phyloP scores from a whole-genome alignment of 345 rosid genomes.

The Gossypium stocksii region DNA sequence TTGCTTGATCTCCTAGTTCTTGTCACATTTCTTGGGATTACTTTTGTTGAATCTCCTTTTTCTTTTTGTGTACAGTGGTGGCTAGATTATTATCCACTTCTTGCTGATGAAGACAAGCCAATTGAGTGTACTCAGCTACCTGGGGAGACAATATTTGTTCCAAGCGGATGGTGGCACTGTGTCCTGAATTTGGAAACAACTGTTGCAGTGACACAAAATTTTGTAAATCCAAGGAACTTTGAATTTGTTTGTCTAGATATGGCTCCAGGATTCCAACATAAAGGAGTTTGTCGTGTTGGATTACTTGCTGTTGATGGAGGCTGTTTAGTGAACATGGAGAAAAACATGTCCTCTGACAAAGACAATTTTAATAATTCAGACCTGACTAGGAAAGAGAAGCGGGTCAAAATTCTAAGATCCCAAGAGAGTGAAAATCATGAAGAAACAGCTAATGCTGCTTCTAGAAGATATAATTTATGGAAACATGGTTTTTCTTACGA shows the following conservation, averaged over 20 bases:
- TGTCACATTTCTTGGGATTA: slow-evolving; percentile 6
- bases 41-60: slow-evolving; percentile 2
- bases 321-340: slow-evolving; percentile 33
- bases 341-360: slow-evolving; percentile 26
- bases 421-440: slow-evolving; percentile 30
- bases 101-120: slow-evolving; percentile 86
- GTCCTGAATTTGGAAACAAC: slow-evolving; percentile 85
- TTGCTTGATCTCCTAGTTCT: slow-evolving; percentile 15
- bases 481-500: slow-evolving; percentile 63
- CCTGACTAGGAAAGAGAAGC: slow-evolving; percentile 76
- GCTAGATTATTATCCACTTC: slow-evolving; percentile 91
- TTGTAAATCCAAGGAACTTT: slow-evolving; percentile 74
- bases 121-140: slow-evolving; percentile 85
- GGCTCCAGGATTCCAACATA: slow-evolving; percentile 94
- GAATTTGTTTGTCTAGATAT: slow-evolving; percentile 87
- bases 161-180: slow-evolving; percentile 99
- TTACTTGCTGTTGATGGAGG: slow-evolving; percentile 71
- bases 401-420: slow-evolving; percentile 39
- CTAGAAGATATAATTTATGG: slow-evolving; percentile 45
- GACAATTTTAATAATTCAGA: slow-evolving; percentile 47
- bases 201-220: slow-evolving; percentile 91
- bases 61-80: slow-evolving; percentile 65
- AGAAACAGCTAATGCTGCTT: slow-evolving; percentile 30
- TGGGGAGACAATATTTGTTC: slow-evolving; percentile 92
- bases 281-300: slow-evolving; percentile 95